Evolutionary conservation across 257 asterid genomes (phyloP).

Genomic region (Solanum etuberosum): DNA sequence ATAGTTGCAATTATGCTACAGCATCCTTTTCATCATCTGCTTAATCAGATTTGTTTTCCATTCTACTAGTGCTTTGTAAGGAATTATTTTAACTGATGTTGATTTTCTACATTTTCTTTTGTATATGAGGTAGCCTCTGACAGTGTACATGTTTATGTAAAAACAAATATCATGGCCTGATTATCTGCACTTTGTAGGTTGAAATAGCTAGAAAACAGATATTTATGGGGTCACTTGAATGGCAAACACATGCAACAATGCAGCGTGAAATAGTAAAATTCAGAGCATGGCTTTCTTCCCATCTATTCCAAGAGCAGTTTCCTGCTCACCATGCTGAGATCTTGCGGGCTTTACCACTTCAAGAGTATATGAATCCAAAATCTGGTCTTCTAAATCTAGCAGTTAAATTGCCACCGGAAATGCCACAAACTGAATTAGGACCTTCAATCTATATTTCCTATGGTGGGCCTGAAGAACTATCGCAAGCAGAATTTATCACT

Average conservation of each 20-base stretch:
- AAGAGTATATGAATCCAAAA: conserved; percentile 67
- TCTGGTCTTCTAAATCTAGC: conserved; percentile 81
- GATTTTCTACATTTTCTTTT: not conserved
- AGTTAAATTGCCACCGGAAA: conserved; percentile 56
- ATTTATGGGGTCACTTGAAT: conserved; percentile 78
- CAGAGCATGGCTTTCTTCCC: conserved; percentile 78
- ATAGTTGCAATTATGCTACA: not conserved
- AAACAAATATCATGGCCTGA: not conserved
- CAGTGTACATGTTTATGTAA: not conserved
- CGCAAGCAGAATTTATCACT: conserved; percentile 53
- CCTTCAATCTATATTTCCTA: conserved; percentile 70
- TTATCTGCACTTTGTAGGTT: conserved; percentile 43
- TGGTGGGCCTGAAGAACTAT: conserved; percentile 70
- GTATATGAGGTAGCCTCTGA: not conserved
- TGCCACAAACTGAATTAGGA: conserved; percentile 57
- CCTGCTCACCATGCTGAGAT: conserved; percentile 69
- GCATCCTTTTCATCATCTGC: not conserved
- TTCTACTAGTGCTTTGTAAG: not conserved
- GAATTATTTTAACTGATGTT: not conserved
- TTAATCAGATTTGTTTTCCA: not conserved
- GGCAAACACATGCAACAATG: conserved; percentile 53
- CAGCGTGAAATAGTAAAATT: conserved; percentile 48
- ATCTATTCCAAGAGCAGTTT: conserved; percentile 64
- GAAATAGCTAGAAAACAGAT: conserved; percentile 59
- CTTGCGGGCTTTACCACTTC: conserved; percentile 65